phyloP scores from a whole-genome alignment of 2,329 filamentous ascomycete genomes.

The Ophiosphaerella herpotricha region DNA sequence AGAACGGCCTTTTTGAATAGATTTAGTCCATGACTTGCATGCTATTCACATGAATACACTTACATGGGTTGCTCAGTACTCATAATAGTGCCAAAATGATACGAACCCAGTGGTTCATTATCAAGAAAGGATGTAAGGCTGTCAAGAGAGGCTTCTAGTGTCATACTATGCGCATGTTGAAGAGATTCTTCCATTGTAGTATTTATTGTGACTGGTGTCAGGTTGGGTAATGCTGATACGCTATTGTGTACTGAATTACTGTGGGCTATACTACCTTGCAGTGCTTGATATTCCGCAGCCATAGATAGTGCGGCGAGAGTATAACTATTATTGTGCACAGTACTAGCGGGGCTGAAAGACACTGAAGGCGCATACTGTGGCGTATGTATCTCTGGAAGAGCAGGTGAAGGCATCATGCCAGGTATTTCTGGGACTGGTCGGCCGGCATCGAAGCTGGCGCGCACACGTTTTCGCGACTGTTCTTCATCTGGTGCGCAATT shows the following conservation, averaged over 20 bases:
- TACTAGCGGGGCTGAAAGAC: conserved; percentile 17
- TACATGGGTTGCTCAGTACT: conserved; percentile 48
- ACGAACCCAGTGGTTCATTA: conserved; percentile 44
- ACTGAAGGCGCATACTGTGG: conserved; percentile 18
- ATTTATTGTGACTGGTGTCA: conserved; percentile 17
- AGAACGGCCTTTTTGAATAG: conserved; percentile 36
- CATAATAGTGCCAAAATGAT: conserved; percentile 47
- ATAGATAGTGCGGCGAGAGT: conserved; percentile 48
- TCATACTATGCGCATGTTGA: conserved; percentile 18
- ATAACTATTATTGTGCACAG: conserved; percentile 33
- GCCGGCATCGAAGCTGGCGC: conserved; percentile 29
- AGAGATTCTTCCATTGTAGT: conserved; percentile 17
- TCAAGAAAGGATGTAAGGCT: conserved; percentile 47
- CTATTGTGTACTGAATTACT: conserved; percentile 12
- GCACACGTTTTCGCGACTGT: conserved; percentile 30
- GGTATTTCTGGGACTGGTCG: conserved; percentile 33
- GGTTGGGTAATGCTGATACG: conserved; percentile 13
- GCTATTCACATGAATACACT: neutral
- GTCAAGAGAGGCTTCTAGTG: conserved; percentile 41
- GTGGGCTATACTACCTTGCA: conserved; percentile 35
- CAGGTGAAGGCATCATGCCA: conserved; percentile 30
- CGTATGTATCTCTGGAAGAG: conserved; percentile 24
- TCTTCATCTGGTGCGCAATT: conserved; percentile 18
- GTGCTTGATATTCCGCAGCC: conserved; percentile 48
- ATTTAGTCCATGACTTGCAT: neutral